Evolutionary conservation across 345 rosid genomes (phyloP), one percentile per base, ranked within the genome.

Genomic region (Gossypium bickii): DNA sequence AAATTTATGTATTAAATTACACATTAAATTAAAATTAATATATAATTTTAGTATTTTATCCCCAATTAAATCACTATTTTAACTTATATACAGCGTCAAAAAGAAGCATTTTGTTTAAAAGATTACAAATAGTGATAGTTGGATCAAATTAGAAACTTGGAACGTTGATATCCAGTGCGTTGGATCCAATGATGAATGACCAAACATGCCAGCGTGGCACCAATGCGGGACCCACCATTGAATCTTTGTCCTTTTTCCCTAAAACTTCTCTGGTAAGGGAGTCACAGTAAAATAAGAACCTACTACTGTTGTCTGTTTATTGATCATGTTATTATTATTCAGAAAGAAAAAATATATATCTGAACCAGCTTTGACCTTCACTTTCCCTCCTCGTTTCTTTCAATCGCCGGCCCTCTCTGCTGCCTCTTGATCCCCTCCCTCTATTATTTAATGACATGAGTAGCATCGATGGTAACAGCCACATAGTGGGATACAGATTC

Each of bases 401-500:
- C 45, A 16, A 38, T 13, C 20, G 18, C 24, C 71, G 29, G 2
- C 53, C 12, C 49, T 11, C 49, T 34, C 34, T 20, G 12, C 5
- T 12, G 12, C 3, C 29, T n/a, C 17, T 45, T n/a, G 9, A 11
- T 12, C 22, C 22, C 47, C 4, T 52, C 49, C 38, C n/a, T 17
- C 6, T 71, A 16, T 12, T 57, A 72, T 43, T 12, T 24, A 1
- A 51, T 49, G 24, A 22, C 65, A 34, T 20, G 63, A 49, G 12
- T 8, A 72, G 7, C 75, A 58, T 45, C 18, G 18, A 24, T 38
- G 27, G 9, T 3, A 60, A 27, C 69, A 73, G n/a, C 44, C 2
- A 24, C 48, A 60, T 48, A 22, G 60, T 73, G 57, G 76, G 76
- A 7, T 48, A 25, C 59, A 61, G 76, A 73, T 73, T 73, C 69